phyloP scores from a whole-genome alignment of 768 basidiomycete genomes.

The Leccinum longicurvipes region DNA sequence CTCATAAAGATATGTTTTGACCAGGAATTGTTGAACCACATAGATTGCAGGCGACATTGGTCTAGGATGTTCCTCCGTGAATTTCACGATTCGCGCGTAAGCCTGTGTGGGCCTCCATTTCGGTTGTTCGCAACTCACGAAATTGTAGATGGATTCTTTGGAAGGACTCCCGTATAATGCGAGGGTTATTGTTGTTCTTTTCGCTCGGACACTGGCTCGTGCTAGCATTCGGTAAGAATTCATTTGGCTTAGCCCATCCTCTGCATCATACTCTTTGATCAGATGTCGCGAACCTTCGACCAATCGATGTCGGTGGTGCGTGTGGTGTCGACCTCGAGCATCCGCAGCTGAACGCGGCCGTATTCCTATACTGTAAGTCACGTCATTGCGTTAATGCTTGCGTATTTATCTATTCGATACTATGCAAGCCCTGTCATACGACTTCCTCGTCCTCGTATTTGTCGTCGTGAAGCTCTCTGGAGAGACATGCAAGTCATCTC shows the following conservation, averaged over 20 bases:
- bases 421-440: slow-evolving; percentile 16
- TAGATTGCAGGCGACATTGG: slow-evolving; percentile 1
- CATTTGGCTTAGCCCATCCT: background rate
- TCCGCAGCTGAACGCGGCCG: background rate
- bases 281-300: slow-evolving; percentile 14
- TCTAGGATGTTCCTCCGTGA: slow-evolving; percentile 19
- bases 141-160: slow-evolving; percentile 26
- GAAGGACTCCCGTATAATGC: slow-evolving; percentile 17
- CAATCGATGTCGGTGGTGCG: background rate
- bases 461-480: slow-evolving; percentile 14
- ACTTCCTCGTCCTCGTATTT: slow-evolving; percentile 20
- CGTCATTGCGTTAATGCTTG: background rate
- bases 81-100: slow-evolving; percentile 30
- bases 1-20: too few relatives aligned
- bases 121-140: background rate
- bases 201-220: slow-evolving; percentile 24
- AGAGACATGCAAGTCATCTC: slow-evolving; percentile 10
- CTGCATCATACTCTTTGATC: background rate
- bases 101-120: background rate
- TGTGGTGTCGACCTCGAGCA: background rate
- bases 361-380: slow-evolving; percentile 21
- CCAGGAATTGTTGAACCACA: too few relatives aligned
- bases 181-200: slow-evolving; percentile 6
- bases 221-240: slow-evolving; percentile 11
- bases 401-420: background rate